Evolutionary conservation across 148 eudicot genomes (phyloP).

Genomic region (Simmondsia chinensis): DNA sequence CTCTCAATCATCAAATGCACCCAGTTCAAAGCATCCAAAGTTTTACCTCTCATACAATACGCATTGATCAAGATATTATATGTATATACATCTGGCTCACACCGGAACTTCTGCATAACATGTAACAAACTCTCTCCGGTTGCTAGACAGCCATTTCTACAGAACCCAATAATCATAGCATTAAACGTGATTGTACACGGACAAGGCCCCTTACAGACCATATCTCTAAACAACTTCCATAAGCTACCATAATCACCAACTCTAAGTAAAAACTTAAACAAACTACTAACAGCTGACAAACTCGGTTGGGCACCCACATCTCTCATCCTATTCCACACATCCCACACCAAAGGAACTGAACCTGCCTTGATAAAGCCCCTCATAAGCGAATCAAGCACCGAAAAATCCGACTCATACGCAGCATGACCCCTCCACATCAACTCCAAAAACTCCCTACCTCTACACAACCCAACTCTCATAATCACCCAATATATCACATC

Average conservation of each 20-base stretch:
- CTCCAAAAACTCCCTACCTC: conserved; percentile 45
- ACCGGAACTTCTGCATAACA: conserved; percentile 51
- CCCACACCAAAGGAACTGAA: conserved; percentile 37
- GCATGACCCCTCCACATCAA: conserved; percentile 48
- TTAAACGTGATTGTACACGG: conserved; percentile 43
- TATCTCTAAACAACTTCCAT: conserved; percentile 81
- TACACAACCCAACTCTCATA: conserved; percentile 39
- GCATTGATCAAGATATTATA: conserved; percentile 80
- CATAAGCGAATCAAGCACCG: conserved; percentile 78
- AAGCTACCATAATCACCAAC: conserved; percentile 74
- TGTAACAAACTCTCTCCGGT: conserved; percentile 58
- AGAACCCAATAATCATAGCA: conserved; percentile 65
- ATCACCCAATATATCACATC: conserved; percentile 65
- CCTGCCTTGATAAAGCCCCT: conserved; percentile 65
- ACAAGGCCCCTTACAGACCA: conserved; percentile 55
- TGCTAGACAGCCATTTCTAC: conserved; percentile 49
- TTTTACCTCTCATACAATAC: conserved; percentile 57
- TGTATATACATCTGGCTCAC: conserved; percentile 54
- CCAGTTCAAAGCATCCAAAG: conserved; percentile 43
- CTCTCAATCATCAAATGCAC: conserved; percentile 52
- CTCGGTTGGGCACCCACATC: conserved; percentile 46
- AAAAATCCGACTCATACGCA: conserved; percentile 44
- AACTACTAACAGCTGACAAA: conserved; percentile 35
- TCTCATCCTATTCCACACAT: conserved; percentile 52
- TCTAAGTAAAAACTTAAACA: conserved; percentile 55